Evolutionary conservation across 2,329 filamentous ascomycete genomes (phyloP), one percentile per base, ranked within the genome.

Genomic region (Pseudocercospora fuligena): DNA sequence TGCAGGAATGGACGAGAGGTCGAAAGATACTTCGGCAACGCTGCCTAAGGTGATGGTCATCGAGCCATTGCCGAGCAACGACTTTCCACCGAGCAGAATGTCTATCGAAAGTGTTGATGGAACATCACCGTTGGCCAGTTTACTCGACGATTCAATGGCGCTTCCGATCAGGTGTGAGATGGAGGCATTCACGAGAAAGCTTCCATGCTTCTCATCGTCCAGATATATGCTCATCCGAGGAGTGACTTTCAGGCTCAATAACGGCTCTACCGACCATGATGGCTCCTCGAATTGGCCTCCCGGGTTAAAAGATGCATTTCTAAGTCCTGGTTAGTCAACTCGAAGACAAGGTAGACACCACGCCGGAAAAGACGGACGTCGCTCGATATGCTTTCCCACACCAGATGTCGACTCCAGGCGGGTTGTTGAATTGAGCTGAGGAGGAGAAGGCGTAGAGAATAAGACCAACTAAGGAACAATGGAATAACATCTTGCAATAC

Each of bases 221-320:
- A 82, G 73, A 71, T 84, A 85, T 7, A 83, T 77, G 40, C 73
- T 81, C 75, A 82, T 82, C 2, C 81, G 81, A 14, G 83, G 81
- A 47, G 78, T 47, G 84, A 85, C 7, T 83, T 77, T 47, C 84
- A 70, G 69, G 29, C 82, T 77, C n/a, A 85, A 73, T 23, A 83
- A 69, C 3, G 80, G 78, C n/a, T 69, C 66, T 1, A 68, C 53
- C 16, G 80, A 80, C 29, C 58, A 68, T 9, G 64, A 23, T 14
- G 83, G 82, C 19, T 78, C 76, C 11, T 78, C 69, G 11, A 85
- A 79, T 73, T 79, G 78, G 27, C 84, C 84, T 25, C 82, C 82
- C 0, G 83, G 83, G 65, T 83, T 77, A 66, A 84, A 80, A 0
- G 81, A 80, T 4, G 78, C 76, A 69, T 84, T 81, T 58, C 83